Evolutionary conservation across 176 grass and related monocot species (phyloP).

Genomic region (Carex kokanica): DNA sequence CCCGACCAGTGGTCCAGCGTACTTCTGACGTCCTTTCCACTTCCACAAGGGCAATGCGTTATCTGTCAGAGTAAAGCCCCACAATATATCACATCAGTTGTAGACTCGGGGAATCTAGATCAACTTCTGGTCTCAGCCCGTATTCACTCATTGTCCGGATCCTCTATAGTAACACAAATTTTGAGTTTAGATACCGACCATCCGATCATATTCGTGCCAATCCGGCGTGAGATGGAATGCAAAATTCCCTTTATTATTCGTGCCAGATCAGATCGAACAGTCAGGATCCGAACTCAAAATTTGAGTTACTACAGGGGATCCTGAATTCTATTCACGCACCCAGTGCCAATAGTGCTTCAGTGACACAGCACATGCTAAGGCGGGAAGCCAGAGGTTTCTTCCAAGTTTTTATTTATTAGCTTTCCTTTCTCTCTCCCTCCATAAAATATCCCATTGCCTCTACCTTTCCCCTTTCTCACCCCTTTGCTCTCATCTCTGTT

Average conservation of each 20-base stretch:
- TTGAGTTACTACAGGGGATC: too few relatives aligned
- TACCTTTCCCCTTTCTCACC: neutral
- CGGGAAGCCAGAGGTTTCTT: constrained; percentile 2
- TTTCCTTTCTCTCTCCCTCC: constrained; percentile 3
- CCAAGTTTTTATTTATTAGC: constrained; percentile 14
- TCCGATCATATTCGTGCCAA: too few relatives aligned
- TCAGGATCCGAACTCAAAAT: too few relatives aligned
- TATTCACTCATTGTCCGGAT: neutral
- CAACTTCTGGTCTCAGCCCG: neutral
- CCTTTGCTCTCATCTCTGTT: neutral
- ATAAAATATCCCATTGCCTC: neutral
- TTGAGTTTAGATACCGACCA: too few relatives aligned
- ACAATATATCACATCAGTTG: neutral
- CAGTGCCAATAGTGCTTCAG: constrained; percentile 8
- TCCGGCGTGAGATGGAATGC: too few relatives aligned
- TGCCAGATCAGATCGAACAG: too few relatives aligned
- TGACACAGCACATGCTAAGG: constrained; percentile 24
- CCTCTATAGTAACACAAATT: too few relatives aligned
- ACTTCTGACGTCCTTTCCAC: neutral
- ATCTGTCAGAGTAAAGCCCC: neutral
- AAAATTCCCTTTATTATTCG: too few relatives aligned
- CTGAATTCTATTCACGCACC: neutral
- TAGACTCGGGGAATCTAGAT: neutral
- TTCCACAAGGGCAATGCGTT: neutral
- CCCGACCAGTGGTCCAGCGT: neutral